Percentiles rank a stretch among this genome's conserved stretches.
phyloP scores from a whole-genome alignment of 169 alveolate species.

The Eimeria sp. region DNA sequence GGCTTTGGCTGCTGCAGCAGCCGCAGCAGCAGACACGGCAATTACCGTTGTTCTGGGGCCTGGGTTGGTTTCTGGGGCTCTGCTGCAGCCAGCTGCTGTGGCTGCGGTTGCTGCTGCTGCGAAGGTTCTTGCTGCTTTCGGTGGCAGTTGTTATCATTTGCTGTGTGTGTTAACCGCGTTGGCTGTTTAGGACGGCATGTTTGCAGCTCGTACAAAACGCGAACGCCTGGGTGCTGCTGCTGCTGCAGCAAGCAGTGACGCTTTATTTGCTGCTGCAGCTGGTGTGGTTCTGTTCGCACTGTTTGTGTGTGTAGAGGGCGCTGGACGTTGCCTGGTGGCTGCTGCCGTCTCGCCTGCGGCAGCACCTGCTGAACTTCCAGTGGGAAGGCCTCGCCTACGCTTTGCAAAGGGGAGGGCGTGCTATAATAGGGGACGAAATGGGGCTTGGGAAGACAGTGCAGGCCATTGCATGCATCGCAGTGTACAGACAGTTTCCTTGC shows the following conservation, averaged over 20 bases:
- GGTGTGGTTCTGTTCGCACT: neutral
- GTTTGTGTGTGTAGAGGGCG: slow-evolving; percentile 42
- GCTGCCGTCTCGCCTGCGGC: slow-evolving; percentile 83
- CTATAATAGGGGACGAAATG: slow-evolving; percentile 99
- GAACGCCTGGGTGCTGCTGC: neutral
- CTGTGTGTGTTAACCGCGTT: no score
- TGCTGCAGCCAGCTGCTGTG: neutral
- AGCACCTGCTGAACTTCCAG: slow-evolving; percentile 94
- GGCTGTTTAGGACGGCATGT: neutral
- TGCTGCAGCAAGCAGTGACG: no score
- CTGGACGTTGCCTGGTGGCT: slow-evolving; percentile 57
- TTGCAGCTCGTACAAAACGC: neutral
- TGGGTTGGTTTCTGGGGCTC: neutral
- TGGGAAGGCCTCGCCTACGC: slow-evolving; percentile 97
- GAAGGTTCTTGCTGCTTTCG: neutral
- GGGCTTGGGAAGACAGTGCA: slow-evolving; percentile 99
- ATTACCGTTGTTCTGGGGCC: slow-evolving; percentile 7
- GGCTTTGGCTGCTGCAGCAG: neutral
- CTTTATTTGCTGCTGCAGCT: neutral
- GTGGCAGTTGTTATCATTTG: neutral
- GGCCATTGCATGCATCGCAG: slow-evolving; percentile 96
- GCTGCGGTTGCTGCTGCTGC: neutral
- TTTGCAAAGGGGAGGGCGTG: slow-evolving; percentile 95
- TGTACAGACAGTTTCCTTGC: slow-evolving; percentile 87
- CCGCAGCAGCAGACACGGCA: neutral